These are phyloP conservation scores for Tetrapisispora pingtungensis DNA, from an alignment of 805 yeast genomes.

Conservation along the genomic window DNA sequence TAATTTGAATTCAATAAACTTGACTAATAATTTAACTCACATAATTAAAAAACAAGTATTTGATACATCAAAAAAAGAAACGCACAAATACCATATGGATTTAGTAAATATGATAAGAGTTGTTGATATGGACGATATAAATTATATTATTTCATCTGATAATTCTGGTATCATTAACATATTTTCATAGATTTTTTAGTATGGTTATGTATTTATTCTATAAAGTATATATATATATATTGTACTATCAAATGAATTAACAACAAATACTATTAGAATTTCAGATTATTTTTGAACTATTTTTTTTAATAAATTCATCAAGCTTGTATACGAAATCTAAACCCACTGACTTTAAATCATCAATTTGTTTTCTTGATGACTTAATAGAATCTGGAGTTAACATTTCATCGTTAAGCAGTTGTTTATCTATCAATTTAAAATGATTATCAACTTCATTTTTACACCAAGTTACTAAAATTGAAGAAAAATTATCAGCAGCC, in stretches of 20 bases:
- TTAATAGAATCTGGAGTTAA: conserved; percentile 42
- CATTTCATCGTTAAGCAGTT: conserved; percentile 52
- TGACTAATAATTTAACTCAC: conserved; percentile 16
- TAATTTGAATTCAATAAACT: conserved; percentile 9
- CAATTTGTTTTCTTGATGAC: conserved; percentile 52
- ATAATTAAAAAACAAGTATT: conserved; percentile 5
- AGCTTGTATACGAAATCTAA: conserved; percentile 66
- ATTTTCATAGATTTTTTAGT: background rate
- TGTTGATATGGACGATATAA: background rate
- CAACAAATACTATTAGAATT: background rate
- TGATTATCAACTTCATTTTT: conserved; percentile 52
- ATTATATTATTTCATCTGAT: conserved; percentile 1
- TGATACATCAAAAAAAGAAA: background rate
- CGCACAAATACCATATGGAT: background rate
- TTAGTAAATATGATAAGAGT: background rate
- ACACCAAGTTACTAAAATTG: conserved; percentile 73
- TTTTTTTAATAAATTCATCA: conserved; percentile 30
- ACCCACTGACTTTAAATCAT: conserved; percentile 53
- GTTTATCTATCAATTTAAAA: conserved; percentile 51
- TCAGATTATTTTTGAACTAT: conserved; percentile 4
- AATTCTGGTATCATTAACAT: conserved; percentile 3
- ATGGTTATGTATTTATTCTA: background rate
- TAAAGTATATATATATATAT: background rate
- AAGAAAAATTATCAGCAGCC: conserved; percentile 28
- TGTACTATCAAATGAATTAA: background rate